These are phyloP conservation scores for Oxyria digyna DNA, from an alignment of 148 eudicot genomes.

Conservation along the genomic window DNA sequence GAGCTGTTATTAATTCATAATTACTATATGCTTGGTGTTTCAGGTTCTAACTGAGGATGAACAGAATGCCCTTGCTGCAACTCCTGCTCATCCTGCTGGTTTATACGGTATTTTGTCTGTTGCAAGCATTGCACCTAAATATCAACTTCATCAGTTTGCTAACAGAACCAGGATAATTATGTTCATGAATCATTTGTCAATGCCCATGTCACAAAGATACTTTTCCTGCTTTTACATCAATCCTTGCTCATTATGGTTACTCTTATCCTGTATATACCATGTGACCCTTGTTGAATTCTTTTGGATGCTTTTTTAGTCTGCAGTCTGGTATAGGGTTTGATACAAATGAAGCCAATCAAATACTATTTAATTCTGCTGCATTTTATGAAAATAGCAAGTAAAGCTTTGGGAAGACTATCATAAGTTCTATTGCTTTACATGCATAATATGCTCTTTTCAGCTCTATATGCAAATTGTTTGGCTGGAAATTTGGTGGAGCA, in stretches of 20 bases:
- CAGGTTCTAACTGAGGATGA: slow-evolving; percentile 75
- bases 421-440: background rate
- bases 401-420: background rate
- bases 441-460: slow-evolving; percentile 30
- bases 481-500: slow-evolving; percentile 90
- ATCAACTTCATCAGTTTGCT: background rate
- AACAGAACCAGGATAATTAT: background rate
- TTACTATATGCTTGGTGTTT: background rate
- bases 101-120: slow-evolving; percentile 43
- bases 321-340: background rate
- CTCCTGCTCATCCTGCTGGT: slow-evolving; percentile 94
- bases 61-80: slow-evolving; percentile 68
- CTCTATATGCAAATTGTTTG: slow-evolving; percentile 76
- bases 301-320: background rate
- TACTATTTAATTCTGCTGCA: background rate
- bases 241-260: background rate
- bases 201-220: background rate
- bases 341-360: background rate
- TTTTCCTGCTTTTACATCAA: background rate
- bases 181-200: background rate
- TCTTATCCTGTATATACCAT: background rate
- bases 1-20: background rate
- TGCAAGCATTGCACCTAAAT: background rate
- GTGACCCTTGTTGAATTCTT: no score
- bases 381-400: background rate